Percentiles rank a stretch among this genome's conserved stretches.
These are phyloP conservation scores for Globisporangium viniferum DNA, from an alignment of 352 stramenopile species.

Conservation along the genomic window DNA sequence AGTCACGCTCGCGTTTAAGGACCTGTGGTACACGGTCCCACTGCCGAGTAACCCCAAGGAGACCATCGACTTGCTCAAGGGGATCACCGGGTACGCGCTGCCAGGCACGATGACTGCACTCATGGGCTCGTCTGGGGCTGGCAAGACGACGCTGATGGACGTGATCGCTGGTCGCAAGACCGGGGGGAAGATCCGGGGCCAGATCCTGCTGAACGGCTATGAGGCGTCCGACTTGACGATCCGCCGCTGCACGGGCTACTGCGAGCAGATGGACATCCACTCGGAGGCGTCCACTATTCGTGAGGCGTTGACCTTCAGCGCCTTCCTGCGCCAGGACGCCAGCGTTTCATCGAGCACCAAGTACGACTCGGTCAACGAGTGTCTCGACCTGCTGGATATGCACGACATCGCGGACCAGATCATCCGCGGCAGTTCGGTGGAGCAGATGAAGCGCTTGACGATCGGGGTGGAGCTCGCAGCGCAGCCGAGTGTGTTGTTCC, in stretches of 20 bases:
- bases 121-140: constrained; percentile 44
- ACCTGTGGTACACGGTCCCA: constrained; percentile 24
- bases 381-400: constrained; percentile 68
- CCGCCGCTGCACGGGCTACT: constrained; percentile 22
- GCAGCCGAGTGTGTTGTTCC: constrained; percentile 84
- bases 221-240: constrained; percentile 18
- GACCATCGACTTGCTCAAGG: constrained; percentile 28
- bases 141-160: constrained; percentile 90
- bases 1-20: constrained; percentile 10
- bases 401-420: constrained; percentile 58
- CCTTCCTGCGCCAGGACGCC: constrained; percentile 44
- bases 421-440: constrained; percentile 52
- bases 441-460: constrained; percentile 65
- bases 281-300: constrained; percentile 75
- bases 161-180: constrained; percentile 88
- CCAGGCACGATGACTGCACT: constrained; percentile 39
- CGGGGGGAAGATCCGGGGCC: constrained; percentile 56
- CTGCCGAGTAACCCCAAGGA: constrained; percentile 6
- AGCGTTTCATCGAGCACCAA: constrained; percentile 11
- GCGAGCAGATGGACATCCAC: constrained; percentile 77
- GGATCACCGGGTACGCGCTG: constrained; percentile 28
- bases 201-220: constrained; percentile 82
- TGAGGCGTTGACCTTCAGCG: constrained; percentile 81
- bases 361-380: constrained; percentile 40
- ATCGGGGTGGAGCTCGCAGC: constrained; percentile 92